Percentiles rank a stretch among this genome's conserved stretches.
Conservation (phyloP, 306 rosid genomes). For the Abrus precatorius region DNA sequence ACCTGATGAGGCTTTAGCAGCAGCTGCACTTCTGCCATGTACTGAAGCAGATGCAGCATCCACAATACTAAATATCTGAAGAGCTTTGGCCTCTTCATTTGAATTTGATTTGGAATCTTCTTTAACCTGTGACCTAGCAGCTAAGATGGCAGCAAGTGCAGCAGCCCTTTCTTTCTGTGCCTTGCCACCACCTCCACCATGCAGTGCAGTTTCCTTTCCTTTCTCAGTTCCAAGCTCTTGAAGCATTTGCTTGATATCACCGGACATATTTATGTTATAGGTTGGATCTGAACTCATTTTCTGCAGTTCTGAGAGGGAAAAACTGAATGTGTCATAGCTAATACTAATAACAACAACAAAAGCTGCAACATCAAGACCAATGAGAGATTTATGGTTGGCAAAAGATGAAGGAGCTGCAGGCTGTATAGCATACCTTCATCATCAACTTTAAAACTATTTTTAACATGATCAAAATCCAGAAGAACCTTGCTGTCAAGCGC, state of each 20-base stretch:
- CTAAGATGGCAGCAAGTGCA: constrained; percentile 90
- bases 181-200: constrained; percentile 98
- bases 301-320: constrained; percentile 67
- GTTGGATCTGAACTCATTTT: constrained; percentile 79
- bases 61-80: constrained; percentile 89
- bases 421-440: constrained; percentile 76
- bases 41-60: constrained; percentile 99
- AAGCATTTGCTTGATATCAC: constrained; percentile 96
- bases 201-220: constrained; percentile 91
- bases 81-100: constrained; percentile 62
- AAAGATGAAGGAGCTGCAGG: constrained; percentile 44
- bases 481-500: constrained; percentile 87
- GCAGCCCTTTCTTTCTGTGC: constrained; percentile 97
- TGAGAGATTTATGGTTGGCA: constrained; percentile 24
- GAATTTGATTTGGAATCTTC: constrained; percentile 72
- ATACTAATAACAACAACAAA: constrained; percentile 32
- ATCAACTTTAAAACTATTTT: constrained; percentile 78
- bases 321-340: constrained; percentile 36
- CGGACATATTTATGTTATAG: constrained; percentile 83
- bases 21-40: constrained; percentile 97
- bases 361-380: constrained; percentile 30
- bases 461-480: constrained; percentile 92
- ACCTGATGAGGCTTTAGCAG: constrained; percentile 88
- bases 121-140: constrained; percentile 80
- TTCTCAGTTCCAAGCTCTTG: constrained; percentile 93